These are phyloP conservation scores for Musa schizocarpa DNA, from an alignment of 176 grass and related monocot species.

Conservation along the genomic window DNA sequence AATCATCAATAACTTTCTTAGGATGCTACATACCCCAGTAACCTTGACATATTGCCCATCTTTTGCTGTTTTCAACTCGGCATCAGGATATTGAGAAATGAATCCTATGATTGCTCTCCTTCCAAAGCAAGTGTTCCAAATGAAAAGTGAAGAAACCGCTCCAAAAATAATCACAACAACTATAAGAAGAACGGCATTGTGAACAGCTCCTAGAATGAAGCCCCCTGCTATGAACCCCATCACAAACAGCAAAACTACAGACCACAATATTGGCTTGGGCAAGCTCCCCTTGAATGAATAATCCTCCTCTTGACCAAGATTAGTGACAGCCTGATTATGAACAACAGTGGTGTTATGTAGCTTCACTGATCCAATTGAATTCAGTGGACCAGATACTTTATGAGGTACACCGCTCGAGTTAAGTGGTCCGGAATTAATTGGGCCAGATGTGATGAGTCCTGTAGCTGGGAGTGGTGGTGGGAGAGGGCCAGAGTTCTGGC, in stretches of 20 bases:
- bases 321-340: conserved; percentile 16
- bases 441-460: conserved; percentile 16
- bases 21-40: conserved; percentile 3
- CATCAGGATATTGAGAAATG: conserved; percentile 11
- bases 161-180: conserved; percentile 15
- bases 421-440: conserved; percentile 14
- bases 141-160: conserved; percentile 7
- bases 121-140: conserved; percentile 14
- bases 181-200: conserved; percentile 14
- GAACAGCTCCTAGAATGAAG: conserved; percentile 13
- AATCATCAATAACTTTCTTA: not conserved
- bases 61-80: conserved; percentile 12
- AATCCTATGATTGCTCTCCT: conserved; percentile 4
- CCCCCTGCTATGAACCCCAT: conserved; percentile 22
- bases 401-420: conserved; percentile 4
- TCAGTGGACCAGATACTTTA: conserved; percentile 11
- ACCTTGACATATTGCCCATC: conserved; percentile 19
- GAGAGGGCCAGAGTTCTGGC: conserved; percentile 14
- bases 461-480: conserved; percentile 9
- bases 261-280: conserved; percentile 8
- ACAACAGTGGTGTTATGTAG: not conserved
- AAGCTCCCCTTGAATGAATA: conserved; percentile 12
- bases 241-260: conserved; percentile 15
- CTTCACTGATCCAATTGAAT: not conserved
- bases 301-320: conserved; percentile 9